Evolutionary conservation across 2,329 filamentous ascomycete species (phyloP), one percentile per base, ranked within the genome.

Genomic region (Sclerotinia subarctica): DNA sequence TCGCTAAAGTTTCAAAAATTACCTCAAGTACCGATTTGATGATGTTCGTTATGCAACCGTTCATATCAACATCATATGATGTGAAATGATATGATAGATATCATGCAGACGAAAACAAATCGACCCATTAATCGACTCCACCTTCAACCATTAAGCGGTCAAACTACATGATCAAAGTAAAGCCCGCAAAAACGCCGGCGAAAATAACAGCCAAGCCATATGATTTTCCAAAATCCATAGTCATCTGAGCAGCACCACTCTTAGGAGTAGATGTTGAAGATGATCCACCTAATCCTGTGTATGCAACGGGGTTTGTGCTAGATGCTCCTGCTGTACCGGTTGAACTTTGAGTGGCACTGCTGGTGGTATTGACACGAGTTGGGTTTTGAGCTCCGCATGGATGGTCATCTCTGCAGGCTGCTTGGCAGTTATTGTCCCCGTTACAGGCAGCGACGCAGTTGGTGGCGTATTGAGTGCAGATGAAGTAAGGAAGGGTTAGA

Each of bases 401-500:
- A 80, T 93, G 82, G 70, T 93, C 80, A 73, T 85, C 75, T 67
- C 85, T 83, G 81, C 91, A 94, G 67, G 79, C 74, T 69, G 80
- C 79, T n/a, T 84, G 78, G 77, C 91, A 93, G n/a, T 74, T 70
- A 73, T 83, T 83, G 78, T 89, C 82, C 71, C 79, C 77, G 46
- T 79, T 81, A 79, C 90, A 93, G 68, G 70, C 78, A 2, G 72
- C 76, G 17, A 90, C 87, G 77, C 90, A 93, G 79, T 92, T 86
- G 77, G 81, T 87, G 8, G 86, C 89, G 84, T 85, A 92, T 79
- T 90, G 84, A 58, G 83, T 84, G 84, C 91, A 95, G 74, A 88
- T 84, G 80, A 88, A 92, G 84, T 87, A 94, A 46, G 92, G 91
- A 35, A 95, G 82, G 1, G 91, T 94, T 73, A 92, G 84, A 26